Conservation (phyloP, 495 filamentous ascomycete genomes). For the Peziza echinospora region DNA sequence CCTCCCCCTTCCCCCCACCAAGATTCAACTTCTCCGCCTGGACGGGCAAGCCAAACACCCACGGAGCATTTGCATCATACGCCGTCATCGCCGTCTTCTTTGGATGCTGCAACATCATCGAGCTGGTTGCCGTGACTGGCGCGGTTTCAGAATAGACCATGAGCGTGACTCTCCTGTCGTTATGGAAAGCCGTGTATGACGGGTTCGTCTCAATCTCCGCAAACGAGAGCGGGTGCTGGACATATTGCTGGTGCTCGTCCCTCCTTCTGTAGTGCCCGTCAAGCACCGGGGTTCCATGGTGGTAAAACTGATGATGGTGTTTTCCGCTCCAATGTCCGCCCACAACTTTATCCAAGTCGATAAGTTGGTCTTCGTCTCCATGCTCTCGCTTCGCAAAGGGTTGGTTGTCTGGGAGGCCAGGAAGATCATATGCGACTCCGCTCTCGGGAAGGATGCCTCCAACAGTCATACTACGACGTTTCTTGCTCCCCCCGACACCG, state of each 20-base stretch:
- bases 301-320: not conserved
- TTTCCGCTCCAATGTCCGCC: constrained; percentile 1
- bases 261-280: constrained; percentile 5
- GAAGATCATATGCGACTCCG: constrained; percentile 44
- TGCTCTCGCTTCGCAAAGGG: constrained; percentile 19
- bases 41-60: constrained; percentile 9
- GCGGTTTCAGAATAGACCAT: constrained; percentile 31
- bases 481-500: constrained; percentile 19
- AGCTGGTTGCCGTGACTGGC: constrained; percentile 4
- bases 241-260: constrained; percentile 14
- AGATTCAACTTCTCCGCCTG: constrained; percentile 11
- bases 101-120: not conserved
- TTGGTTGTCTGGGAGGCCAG: constrained; percentile 30
- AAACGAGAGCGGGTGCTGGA: constrained; percentile 35
- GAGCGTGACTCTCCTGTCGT: constrained; percentile 53
- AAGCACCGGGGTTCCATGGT: constrained; percentile 4
- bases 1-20: constrained; percentile 12
- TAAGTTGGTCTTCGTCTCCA: constrained; percentile 21
- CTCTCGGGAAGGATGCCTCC: constrained; percentile 32
- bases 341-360: constrained; percentile 1
- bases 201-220: constrained; percentile 86
- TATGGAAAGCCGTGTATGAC: constrained; percentile 78
- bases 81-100: not conserved
- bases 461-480: constrained; percentile 24
- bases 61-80: not conserved